phyloP scores from a whole-genome alignment of 345 rosid genomes.

The Dipteronia sinensis region DNA sequence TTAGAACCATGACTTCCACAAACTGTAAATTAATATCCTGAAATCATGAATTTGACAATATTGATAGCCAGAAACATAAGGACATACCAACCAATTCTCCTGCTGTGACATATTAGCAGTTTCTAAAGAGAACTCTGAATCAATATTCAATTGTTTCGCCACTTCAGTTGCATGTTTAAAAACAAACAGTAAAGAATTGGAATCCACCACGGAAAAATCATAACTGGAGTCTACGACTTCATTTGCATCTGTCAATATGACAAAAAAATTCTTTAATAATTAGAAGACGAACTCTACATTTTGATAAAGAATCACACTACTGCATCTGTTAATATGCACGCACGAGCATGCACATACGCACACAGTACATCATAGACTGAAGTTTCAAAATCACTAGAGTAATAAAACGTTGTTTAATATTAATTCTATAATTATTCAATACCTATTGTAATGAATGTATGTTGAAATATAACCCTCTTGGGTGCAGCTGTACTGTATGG shows the following conservation, averaged over 20 bases:
- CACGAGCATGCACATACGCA: no score
- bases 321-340: no score
- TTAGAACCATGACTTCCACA: background rate
- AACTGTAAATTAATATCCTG: background rate
- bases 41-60: background rate
- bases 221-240: slow-evolving; percentile 62
- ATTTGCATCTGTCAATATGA: slow-evolving; percentile 58
- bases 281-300: background rate
- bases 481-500: slow-evolving; percentile 90
- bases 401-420: slow-evolving; percentile 10
- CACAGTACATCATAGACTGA: background rate
- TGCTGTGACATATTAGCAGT: slow-evolving; percentile 50
- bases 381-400: background rate
- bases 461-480: slow-evolving; percentile 88
- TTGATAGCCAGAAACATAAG: slow-evolving; percentile 2
- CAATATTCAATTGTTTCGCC: slow-evolving; percentile 56
- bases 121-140: slow-evolving; percentile 51
- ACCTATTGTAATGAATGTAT: slow-evolving; percentile 75
- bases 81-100: slow-evolving; percentile 67
- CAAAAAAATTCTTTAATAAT: slow-evolving; percentile 12
- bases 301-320: background rate
- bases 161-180: slow-evolving; percentile 73
- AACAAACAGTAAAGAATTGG: slow-evolving; percentile 74
- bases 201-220: slow-evolving; percentile 75
- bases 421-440: slow-evolving; percentile 23